Conservation (phyloP, 139 green algal species). For the Picochlorum sp. region DNA sequence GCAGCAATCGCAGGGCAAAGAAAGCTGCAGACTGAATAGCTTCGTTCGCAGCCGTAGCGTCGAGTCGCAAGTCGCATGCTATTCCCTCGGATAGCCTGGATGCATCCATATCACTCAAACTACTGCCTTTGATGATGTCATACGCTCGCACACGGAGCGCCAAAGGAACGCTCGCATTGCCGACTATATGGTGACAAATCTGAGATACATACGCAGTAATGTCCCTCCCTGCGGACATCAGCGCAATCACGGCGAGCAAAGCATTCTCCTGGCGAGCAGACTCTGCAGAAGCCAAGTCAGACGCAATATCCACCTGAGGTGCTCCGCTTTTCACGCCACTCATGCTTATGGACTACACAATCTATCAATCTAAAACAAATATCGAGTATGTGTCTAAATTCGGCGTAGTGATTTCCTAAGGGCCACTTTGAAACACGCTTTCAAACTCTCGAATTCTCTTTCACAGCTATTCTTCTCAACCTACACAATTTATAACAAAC, state of each 20-base stretch:
- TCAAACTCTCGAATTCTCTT: conserved; percentile 24
- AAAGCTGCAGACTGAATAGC: conserved; percentile 23
- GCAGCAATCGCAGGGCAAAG: conserved; percentile 15
- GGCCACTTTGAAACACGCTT: conserved; percentile 13
- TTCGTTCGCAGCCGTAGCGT: background rate
- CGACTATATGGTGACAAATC: conserved; percentile 14
- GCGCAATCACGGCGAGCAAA: conserved; percentile 12
- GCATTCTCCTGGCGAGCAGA: conserved; percentile 12
- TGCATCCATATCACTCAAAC: conserved; percentile 15
- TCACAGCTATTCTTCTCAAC: conserved; percentile 29
- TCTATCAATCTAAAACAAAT: background rate
- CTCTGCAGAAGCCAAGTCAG: conserved; percentile 18
- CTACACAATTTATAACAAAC: conserved; percentile 3
- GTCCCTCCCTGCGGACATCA: conserved; percentile 20
- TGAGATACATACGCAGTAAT: conserved; percentile 2
- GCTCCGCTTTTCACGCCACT: background rate
- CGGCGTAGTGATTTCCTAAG: conserved; percentile 10
- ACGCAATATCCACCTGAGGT: conserved; percentile 10
- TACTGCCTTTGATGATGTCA: conserved; percentile 13
- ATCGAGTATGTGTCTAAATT: background rate
- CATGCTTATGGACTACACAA: background rate
- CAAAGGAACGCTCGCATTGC: conserved; percentile 7
- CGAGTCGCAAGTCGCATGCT: conserved; percentile 7
- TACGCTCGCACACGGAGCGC: conserved; percentile 13
- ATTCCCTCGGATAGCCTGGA: conserved; percentile 11